Evolutionary conservation across 2,329 filamentous ascomycete species (phyloP).

Genomic region (Endoconidiophora polonica): DNA sequence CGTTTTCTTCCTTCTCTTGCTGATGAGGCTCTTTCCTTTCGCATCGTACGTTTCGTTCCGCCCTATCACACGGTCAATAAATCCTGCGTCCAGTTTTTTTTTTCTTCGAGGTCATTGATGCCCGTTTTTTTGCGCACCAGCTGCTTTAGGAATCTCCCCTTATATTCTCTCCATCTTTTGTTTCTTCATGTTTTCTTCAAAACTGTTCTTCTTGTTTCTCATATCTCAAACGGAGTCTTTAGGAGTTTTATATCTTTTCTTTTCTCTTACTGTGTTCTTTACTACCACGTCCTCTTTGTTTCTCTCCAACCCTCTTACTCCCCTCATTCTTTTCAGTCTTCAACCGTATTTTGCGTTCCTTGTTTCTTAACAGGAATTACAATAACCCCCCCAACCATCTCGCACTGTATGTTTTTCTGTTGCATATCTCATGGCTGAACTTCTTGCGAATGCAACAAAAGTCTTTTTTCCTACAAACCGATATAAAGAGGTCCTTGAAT

Average conservation of each 20-base stretch:
- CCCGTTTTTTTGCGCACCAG: neutral
- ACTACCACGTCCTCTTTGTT: too few relatives aligned
- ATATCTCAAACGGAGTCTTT: neutral
- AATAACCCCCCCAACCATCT: neutral
- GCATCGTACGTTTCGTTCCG: neutral
- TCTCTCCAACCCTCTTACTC: neutral
- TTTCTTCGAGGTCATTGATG: neutral
- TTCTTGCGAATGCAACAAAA: neutral
- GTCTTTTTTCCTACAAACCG: neutral
- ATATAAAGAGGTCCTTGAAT: neutral
- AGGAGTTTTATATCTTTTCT: constrained; percentile 1
- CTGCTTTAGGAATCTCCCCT: neutral
- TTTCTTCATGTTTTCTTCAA: constrained; percentile 2
- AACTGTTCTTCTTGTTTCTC: neutral
- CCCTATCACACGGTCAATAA: neutral
- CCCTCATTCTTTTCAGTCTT: neutral
- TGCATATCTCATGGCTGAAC: neutral
- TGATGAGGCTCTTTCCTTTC: neutral
- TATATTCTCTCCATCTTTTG: constrained; percentile 1
- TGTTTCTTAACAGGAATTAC: neutral
- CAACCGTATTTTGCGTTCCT: neutral
- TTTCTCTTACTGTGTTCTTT: neutral
- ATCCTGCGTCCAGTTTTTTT: neutral
- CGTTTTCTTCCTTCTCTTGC: neutral
- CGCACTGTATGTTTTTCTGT: neutral